Base-by-base conservation (phyloP, 371 early-diverging fungal genomes). In the Umbelopsis sp. region DNA sequence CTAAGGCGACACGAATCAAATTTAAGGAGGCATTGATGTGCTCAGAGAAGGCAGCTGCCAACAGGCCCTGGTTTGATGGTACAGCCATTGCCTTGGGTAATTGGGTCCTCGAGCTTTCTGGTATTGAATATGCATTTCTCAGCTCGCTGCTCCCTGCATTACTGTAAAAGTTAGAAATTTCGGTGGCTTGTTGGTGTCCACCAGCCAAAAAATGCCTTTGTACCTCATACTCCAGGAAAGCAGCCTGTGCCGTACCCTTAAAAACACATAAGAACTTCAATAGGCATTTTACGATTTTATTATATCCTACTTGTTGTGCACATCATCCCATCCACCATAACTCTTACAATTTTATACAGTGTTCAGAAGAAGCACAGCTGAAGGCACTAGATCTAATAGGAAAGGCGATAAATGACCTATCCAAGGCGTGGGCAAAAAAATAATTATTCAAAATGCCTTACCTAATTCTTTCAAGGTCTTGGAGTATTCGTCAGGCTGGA, bases 381-480 rank as follows among this genome's bases (percentile, higher is more conserved):
- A 81, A 44, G 82, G 82, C 4, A 79, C 79, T 52, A 81, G 69
- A 65, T 72, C 79, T 80, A 72, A 4, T 65, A 18, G 44, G 37
- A 22, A 41, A 41, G 1, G 7, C 10, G 41, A 41, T 41, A 2
- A 41, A 41, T 41, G 41, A 41, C 7, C 2, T 18, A 50, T 29
- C 14, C 45, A 65, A 51, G 12, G 20, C 62, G 64, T 2, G 38
- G 57, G 14, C 10, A 65, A 7, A 63, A 4, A 24, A 32, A n/a
- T 5, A 57, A 66, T 25, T 12, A 1, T 48, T 37, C 46, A 20
- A 18, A 4, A 45, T 11, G 2, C 77, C 79, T 67, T 81, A 84
- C 86, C 70, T 37, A 87, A 69, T 65, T 87, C 87, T 52, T 83
- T 82, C 29, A 87, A 72, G 12, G 83, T 70, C 66, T 84, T 85